Conservation (phyloP, 2,329 filamentous ascomycete species). For the Cyphellophora europaea region DNA sequence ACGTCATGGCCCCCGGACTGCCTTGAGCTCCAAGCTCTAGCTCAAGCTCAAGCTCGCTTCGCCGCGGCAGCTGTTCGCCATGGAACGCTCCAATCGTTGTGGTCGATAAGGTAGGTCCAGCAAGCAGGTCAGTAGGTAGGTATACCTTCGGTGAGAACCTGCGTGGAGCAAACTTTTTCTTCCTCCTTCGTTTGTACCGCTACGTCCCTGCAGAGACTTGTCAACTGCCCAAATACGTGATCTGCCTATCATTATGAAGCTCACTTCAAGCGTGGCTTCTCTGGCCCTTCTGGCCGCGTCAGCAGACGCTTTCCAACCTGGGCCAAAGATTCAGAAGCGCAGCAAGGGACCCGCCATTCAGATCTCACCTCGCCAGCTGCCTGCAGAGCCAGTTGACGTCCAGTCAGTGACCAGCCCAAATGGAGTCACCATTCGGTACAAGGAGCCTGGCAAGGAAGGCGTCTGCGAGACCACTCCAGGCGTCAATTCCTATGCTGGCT, state of each 20-base stretch:
- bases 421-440: slow-evolving; percentile 48
- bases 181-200: too few relatives aligned
- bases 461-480: slow-evolving; percentile 47
- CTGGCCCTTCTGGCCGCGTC: slow-evolving; percentile 1
- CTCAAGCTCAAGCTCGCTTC: too few relatives aligned
- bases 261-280: background rate
- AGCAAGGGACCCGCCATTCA: slow-evolving; percentile 10
- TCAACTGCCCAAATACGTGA: too few relatives aligned
- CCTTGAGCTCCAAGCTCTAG: too few relatives aligned
- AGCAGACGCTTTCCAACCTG: slow-evolving; percentile 1
- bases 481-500: slow-evolving; percentile 48
- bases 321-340: background rate
- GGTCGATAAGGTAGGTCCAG: too few relatives aligned
- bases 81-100: too few relatives aligned
- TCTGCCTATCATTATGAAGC: slow-evolving; percentile 1
- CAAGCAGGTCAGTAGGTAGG: too few relatives aligned
- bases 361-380: slow-evolving; percentile 24
- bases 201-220: too few relatives aligned
- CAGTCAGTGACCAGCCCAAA: slow-evolving; percentile 29
- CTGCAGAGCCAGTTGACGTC: slow-evolving; percentile 27
- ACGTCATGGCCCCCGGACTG: too few relatives aligned
- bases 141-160: too few relatives aligned
- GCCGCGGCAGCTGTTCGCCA: too few relatives aligned
- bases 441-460: slow-evolving; percentile 42
- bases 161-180: too few relatives aligned